phyloP scores from a whole-genome alignment of 2,329 filamentous ascomycete genomes.

The Mycosphaerelloides madeirae region DNA sequence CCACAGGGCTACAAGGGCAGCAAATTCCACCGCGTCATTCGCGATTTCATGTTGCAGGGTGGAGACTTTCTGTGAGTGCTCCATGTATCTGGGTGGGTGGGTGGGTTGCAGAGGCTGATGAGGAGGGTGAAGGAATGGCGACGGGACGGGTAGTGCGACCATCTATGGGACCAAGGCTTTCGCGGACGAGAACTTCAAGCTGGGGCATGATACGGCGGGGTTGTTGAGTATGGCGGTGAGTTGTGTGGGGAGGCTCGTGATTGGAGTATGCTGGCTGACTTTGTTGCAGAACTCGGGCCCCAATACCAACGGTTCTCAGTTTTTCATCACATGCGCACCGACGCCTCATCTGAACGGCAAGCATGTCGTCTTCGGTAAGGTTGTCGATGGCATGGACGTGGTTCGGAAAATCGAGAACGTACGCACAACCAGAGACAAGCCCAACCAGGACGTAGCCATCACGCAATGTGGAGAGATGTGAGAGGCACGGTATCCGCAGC shows the following conservation, averaged over 20 bases:
- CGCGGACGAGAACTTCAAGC: constrained; percentile 80
- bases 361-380: constrained; percentile 92
- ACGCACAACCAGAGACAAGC: constrained; percentile 78
- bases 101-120: no score
- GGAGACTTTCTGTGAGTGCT: constrained; percentile 69
- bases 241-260: no score
- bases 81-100: no score
- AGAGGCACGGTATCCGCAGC: no score
- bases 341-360: constrained; percentile 88
- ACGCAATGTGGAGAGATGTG: constrained; percentile 92
- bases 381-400: constrained; percentile 84
- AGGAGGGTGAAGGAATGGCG: constrained; percentile 55
- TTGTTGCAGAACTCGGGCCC: constrained; percentile 80
- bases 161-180: constrained; percentile 86
- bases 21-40: constrained; percentile 93
- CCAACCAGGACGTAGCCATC: constrained; percentile 70
- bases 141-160: constrained; percentile 78
- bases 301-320: constrained; percentile 91
- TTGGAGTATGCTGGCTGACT: no score
- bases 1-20: constrained; percentile 91
- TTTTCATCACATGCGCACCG: constrained; percentile 89
- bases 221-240: constrained; percentile 88
- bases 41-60: constrained; percentile 95
- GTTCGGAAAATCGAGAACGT: constrained; percentile 90
- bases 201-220: constrained; percentile 74